A percentile compares a stretch with the other conserved stretches of the same genome.
These are phyloP conservation scores for Huiozyma naganishii DNA, from an alignment of 805 yeast species.

Conservation along the genomic window DNA sequence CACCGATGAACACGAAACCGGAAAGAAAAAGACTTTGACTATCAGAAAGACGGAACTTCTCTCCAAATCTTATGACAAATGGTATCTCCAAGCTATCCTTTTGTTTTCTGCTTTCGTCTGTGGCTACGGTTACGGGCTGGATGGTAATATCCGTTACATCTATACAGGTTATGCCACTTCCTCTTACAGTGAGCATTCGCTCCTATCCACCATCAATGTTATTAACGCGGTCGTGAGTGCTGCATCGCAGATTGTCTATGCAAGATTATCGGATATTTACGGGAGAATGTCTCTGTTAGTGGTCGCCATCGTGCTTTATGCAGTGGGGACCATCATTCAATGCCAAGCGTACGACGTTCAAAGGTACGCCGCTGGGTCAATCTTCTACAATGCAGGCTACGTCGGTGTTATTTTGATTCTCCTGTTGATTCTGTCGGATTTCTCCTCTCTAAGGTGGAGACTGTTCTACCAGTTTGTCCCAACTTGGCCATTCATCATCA, in stretches of 20 bases:
- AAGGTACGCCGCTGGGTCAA: constrained; percentile 47
- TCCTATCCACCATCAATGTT: constrained; percentile 41
- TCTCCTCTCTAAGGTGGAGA: constrained; percentile 63
- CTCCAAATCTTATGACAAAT: constrained; percentile 33
- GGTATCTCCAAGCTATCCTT: constrained; percentile 28
- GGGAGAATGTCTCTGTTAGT: constrained; percentile 42
- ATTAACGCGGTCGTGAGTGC: constrained; percentile 45
- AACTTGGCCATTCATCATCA: constrained; percentile 61
- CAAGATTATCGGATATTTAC: constrained; percentile 45
- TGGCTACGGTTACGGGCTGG: constrained; percentile 47
- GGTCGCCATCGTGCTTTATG: constrained; percentile 39
- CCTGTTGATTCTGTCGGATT: constrained; percentile 52
- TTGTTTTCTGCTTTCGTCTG: constrained; percentile 38
- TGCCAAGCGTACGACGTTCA: constrained; percentile 44
- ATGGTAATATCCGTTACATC: constrained; percentile 37
- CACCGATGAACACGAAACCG: not conserved
- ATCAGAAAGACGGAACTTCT: constrained; percentile 41
- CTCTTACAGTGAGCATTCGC: constrained; percentile 39
- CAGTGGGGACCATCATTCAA: constrained; percentile 46
- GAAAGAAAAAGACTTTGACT: constrained; percentile 30
- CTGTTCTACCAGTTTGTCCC: constrained; percentile 54
- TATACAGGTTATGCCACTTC: constrained; percentile 42
- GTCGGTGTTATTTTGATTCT: constrained; percentile 51
- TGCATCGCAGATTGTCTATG: constrained; percentile 46
- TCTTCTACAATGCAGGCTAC: constrained; percentile 41